These are phyloP conservation scores for Phytomonas francai DNA, from an alignment of 208 protist genomes.

Conservation along the genomic window DNA sequence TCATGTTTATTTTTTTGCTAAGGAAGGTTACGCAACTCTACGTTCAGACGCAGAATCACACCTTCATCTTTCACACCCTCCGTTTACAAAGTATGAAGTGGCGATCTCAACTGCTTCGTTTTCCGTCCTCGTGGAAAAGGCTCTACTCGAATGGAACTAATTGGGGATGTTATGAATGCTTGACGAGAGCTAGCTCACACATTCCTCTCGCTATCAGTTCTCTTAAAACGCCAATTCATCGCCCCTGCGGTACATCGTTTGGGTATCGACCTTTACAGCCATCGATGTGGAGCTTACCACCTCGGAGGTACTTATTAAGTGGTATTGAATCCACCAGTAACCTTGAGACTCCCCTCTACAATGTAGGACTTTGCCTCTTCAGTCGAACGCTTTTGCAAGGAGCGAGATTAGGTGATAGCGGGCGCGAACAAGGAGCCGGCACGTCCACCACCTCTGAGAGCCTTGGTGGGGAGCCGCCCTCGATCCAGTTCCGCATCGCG, in stretches of 20 bases:
- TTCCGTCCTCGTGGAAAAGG: neutral
- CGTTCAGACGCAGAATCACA: neutral
- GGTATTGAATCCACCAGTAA: neutral
- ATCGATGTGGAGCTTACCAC: neutral
- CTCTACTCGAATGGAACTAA: neutral
- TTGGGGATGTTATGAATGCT: neutral
- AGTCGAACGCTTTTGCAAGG: neutral
- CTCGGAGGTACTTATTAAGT: neutral
- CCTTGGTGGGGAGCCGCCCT: neutral
- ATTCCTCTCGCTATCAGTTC: neutral
- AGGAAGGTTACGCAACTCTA: neutral
- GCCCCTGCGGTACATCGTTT: neutral
- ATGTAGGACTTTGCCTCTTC: neutral
- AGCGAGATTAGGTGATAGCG: neutral
- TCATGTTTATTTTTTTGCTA: conserved; percentile 6
- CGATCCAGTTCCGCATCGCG: too few relatives aligned
- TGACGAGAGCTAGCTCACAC: neutral
- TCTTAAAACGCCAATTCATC: neutral
- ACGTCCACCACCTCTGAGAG: neutral
- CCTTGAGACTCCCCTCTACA: neutral
- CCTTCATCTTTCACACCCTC: neutral
- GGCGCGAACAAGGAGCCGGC: neutral
- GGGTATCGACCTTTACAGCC: neutral
- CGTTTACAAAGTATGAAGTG: neutral
- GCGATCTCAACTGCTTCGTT: neutral